These are phyloP conservation scores for Ceratobasidium sp. DNA, from an alignment of 1,284 basidiomycete species.

Conservation along the genomic window DNA sequence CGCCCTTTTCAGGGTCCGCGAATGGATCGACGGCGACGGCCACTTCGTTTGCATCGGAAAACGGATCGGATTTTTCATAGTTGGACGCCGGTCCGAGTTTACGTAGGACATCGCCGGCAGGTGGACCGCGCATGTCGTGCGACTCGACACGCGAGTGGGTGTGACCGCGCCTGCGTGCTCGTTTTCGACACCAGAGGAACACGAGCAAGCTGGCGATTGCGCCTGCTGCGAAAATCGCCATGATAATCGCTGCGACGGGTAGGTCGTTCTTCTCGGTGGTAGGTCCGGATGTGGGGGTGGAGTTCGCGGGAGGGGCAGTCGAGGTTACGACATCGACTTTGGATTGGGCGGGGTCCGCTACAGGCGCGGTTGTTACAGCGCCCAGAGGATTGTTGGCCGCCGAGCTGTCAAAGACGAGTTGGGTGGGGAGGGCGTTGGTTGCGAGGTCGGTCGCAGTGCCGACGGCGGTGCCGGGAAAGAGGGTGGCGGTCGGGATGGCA, in stretches of 20 bases:
- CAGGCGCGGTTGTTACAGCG: neutral
- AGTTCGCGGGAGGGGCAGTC: too few relatives aligned
- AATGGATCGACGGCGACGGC: slow-evolving; percentile 4
- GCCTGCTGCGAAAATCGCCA: neutral
- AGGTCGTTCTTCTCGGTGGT: neutral
- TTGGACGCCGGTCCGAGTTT: slow-evolving; percentile 18
- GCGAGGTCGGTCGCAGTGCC: slow-evolving; percentile 18
- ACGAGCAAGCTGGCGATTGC: neutral
- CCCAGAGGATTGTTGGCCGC: neutral
- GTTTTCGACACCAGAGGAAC: slow-evolving; percentile 31
- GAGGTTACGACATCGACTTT: neutral
- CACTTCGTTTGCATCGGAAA: slow-evolving; percentile 9
- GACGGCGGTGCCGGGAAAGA: neutral
- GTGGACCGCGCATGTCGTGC: neutral
- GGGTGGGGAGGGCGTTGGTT: slow-evolving; percentile 8
- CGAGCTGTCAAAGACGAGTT: slow-evolving; percentile 14
- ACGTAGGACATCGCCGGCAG: slow-evolving; percentile 20
- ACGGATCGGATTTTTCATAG: slow-evolving; percentile 23
- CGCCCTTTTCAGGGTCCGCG: slow-evolving; percentile 26
- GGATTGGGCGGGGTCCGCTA: neutral
- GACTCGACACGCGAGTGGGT: neutral
- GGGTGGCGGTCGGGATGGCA: neutral
- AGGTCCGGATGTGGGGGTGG: too few relatives aligned
- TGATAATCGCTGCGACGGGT: slow-evolving; percentile 5
- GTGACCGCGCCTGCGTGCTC: slow-evolving; percentile 14